These are phyloP conservation scores for Tulasnella calospora DNA, from an alignment of 768 basidiomycete species.

Conservation along the genomic window DNA sequence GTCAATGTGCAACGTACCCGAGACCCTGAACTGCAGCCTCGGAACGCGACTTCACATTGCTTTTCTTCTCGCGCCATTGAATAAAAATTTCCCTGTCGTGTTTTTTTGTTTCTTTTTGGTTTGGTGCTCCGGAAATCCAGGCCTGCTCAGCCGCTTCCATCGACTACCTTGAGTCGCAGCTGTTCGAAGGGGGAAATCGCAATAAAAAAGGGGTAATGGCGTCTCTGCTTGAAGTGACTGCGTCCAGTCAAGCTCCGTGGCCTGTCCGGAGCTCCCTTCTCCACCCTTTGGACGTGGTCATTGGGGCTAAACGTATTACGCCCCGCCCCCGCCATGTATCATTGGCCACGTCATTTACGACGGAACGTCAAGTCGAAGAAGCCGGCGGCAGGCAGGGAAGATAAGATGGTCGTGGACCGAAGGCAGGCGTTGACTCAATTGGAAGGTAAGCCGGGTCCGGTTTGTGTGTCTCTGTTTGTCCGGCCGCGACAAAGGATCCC, in stretches of 20 bases:
- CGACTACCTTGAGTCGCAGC: not conserved
- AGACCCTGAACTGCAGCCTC: not conserved
- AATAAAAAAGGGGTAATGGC: not conserved
- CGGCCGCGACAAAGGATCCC: not conserved
- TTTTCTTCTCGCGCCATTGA: not conserved
- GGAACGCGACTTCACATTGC: not conserved
- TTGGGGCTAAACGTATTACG: conserved; percentile 1
- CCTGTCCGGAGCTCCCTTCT: not conserved
- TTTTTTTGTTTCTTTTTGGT: too few species aligned
- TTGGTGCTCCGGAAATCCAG: not conserved
- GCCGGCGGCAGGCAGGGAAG: conserved; percentile 8
- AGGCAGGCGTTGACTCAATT: not conserved
- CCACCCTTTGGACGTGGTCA: not conserved
- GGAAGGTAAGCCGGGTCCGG: not conserved
- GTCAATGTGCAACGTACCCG: conserved; percentile 2
- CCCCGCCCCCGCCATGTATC: not conserved
- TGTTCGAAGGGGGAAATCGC: not conserved
- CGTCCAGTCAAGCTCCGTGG: not conserved
- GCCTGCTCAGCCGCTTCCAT: not conserved
- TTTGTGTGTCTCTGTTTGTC: not conserved
- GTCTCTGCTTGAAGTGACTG: not conserved
- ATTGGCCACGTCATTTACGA: not conserved
- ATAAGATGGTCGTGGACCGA: not conserved
- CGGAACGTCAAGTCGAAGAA: not conserved
- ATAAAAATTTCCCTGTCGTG: not conserved